These are phyloP conservation scores for Kodamaea sp. DNA, from an alignment of 1,139 yeast species.

Conservation along the genomic window DNA sequence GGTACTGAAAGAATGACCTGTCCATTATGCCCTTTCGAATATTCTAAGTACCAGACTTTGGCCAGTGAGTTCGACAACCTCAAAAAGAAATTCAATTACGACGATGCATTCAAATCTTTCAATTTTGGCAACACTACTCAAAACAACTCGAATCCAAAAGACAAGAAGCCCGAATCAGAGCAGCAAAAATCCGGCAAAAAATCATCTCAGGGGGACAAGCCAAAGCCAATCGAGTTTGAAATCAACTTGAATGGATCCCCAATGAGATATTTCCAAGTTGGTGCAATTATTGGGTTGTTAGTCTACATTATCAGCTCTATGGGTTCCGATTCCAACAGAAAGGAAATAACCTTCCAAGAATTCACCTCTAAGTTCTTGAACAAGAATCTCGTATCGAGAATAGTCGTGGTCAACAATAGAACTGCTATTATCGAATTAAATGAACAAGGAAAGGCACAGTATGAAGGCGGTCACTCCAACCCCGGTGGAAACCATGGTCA, in stretches of 20 bases:
- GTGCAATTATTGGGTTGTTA: conserved; percentile 29
- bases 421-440: conserved; percentile 42
- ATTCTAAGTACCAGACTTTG: conserved; percentile 17
- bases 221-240: conserved; percentile 23
- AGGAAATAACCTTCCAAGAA: conserved; percentile 47
- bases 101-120: conserved; percentile 9
- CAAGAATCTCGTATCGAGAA: conserved; percentile 37
- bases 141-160: neutral
- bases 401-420: conserved; percentile 42
- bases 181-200: conserved; percentile 1
- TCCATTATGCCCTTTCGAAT: conserved; percentile 36
- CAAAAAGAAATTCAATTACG: conserved; percentile 11
- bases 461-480: conserved; percentile 15
- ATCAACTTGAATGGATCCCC: conserved; percentile 28
- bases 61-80: conserved; percentile 12
- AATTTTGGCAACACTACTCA: conserved; percentile 6
- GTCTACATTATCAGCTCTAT: conserved; percentile 20
- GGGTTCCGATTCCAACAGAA: conserved; percentile 20
- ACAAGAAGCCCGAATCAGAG: conserved; percentile 1
- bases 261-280: conserved; percentile 32
- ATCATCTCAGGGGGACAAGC: conserved; percentile 6
- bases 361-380: conserved; percentile 43
- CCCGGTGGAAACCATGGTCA: neutral
- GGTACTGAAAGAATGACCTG: conserved; percentile 25
- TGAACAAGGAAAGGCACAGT: conserved; percentile 37